Conservation (phyloP, 495 filamentous ascomycete species). For the Trichocladium antarcticum region DNA sequence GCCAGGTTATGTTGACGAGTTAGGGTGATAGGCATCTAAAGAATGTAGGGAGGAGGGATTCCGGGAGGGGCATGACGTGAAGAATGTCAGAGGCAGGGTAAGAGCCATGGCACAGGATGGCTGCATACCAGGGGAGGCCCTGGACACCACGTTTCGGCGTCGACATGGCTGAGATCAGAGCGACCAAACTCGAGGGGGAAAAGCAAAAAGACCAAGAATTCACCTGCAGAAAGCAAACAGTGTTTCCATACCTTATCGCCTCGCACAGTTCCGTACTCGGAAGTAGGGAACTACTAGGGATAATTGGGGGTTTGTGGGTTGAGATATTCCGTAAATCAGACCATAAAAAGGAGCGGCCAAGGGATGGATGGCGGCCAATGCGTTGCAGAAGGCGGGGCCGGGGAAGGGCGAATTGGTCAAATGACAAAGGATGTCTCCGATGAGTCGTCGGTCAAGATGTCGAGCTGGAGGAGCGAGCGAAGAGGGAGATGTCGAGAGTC, state of each 20-base stretch:
- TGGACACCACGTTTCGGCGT: slow-evolving; percentile 21
- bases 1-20: slow-evolving; percentile 16
- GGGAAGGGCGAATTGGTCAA: neutral
- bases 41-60: slow-evolving; percentile 21
- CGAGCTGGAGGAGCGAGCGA: neutral
- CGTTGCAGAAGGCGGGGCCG: neutral
- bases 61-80: slow-evolving; percentile 11
- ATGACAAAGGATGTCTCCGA: neutral
- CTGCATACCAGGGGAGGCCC: slow-evolving; percentile 28
- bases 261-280: neutral
- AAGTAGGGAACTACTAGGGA: neutral
- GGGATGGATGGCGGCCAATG: neutral
- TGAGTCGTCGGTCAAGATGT: slow-evolving; percentile 6
- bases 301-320: neutral
- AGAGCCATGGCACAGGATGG: slow-evolving; percentile 20
- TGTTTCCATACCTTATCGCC: neutral
- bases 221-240: neutral
- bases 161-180: slow-evolving; percentile 4
- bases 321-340: neutral
- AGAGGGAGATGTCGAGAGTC: neutral
- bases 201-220: neutral
- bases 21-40: slow-evolving; percentile 9
- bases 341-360: neutral
- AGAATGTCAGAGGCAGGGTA: slow-evolving; percentile 17
- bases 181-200: slow-evolving; percentile 7